Conservation (phyloP, 768 basidiomycete species). For the Leccinellum rugosiceps region DNA sequence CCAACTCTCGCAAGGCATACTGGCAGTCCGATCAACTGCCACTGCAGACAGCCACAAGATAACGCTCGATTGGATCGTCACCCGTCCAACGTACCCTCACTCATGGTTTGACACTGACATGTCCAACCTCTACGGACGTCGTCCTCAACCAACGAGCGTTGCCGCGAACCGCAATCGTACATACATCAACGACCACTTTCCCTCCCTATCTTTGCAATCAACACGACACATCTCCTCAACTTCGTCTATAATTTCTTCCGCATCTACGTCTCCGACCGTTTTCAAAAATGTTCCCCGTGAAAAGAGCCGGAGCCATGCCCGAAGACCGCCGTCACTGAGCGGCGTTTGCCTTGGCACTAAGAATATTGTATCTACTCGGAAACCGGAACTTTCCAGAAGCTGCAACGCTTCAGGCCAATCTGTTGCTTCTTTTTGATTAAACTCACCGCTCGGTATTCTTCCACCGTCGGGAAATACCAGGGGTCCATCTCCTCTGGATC, state of each 20-base stretch:
- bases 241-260: conserved; percentile 57
- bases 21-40: conserved; percentile 1
- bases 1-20: background rate
- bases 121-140: conserved; percentile 3
- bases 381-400: conserved; percentile 57
- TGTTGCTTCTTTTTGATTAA: background rate
- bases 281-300: conserved; percentile 57
- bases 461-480: conserved; percentile 79
- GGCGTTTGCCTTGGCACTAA: conserved; percentile 56
- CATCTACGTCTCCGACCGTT: conserved; percentile 50
- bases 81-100: conserved; percentile 1
- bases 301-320: conserved; percentile 71
- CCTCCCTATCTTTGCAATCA: conserved; percentile 56
- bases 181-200: conserved; percentile 73
- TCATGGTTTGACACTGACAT: conserved; percentile 1
- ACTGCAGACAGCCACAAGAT: background rate
- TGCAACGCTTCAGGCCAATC: conserved; percentile 24
- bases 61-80: conserved; percentile 4
- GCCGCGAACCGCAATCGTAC: conserved; percentile 65
- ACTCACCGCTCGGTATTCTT: conserved; percentile 59
- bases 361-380: conserved; percentile 50
- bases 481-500: conserved; percentile 66
- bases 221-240: conserved; percentile 53
- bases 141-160: conserved; percentile 32
- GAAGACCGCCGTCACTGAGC: conserved; percentile 45